Evolutionary conservation across 2,329 filamentous ascomycete species (phyloP).

Genomic region (Xylaria sp.): DNA sequence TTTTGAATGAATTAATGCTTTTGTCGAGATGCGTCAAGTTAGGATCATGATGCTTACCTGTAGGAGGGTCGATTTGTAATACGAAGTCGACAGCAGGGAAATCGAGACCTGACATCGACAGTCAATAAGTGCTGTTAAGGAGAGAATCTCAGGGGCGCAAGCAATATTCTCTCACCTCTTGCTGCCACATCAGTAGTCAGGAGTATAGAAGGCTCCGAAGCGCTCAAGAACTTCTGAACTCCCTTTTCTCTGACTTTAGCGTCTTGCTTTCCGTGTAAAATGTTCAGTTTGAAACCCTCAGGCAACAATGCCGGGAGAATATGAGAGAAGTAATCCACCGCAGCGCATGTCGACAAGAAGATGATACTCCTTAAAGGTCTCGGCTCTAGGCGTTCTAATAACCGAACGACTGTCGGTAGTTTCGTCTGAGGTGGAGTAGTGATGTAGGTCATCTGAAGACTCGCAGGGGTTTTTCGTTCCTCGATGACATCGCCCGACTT

Average conservation of each 20-base stretch:
- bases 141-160: neutral
- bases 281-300: conserved; percentile 62
- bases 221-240: conserved; percentile 71
- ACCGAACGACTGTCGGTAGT: conserved; percentile 64
- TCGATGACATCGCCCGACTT: conserved; percentile 60
- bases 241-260: conserved; percentile 85
- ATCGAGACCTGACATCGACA: conserved; percentile 54
- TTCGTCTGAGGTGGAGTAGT: conserved; percentile 72
- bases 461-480: conserved; percentile 84
- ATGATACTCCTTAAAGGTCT: conserved; percentile 80
- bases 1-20: neutral
- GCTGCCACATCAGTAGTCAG: conserved; percentile 91
- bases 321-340: conserved; percentile 89
- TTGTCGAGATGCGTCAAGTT: neutral
- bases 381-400: conserved; percentile 65
- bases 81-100: conserved; percentile 90
- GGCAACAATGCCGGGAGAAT: conserved; percentile 70
- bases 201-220: conserved; percentile 70
- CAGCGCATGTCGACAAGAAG: conserved; percentile 89
- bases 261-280: conserved; percentile 87
- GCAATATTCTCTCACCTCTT: conserved; percentile 42
- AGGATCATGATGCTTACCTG: conserved; percentile 29
- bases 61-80: conserved; percentile 75
- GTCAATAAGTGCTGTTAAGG: conserved; percentile 1
- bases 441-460: conserved; percentile 86